Base-by-base conservation (phyloP, 1,284 basidiomycete species). In the Ceratobasidium sp. region DNA sequence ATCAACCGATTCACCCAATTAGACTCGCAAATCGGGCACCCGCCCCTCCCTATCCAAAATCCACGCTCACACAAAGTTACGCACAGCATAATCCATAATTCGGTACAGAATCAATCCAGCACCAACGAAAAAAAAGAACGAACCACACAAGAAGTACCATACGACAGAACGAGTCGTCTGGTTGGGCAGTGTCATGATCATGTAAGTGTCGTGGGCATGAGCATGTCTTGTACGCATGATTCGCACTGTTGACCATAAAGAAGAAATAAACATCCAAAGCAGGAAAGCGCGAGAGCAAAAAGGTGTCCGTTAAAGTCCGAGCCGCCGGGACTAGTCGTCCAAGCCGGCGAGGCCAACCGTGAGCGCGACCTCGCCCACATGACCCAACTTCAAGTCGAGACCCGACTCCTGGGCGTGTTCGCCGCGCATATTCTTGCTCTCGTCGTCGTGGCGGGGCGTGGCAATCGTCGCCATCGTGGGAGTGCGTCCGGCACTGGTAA, bases 211-310 rank as follows among this genome's bases (percentile, higher is more conserved):
- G 50, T 67, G 54, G 50, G 35, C 35, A 40, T 67, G 40, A 15
- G 20, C n/a, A n/a, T n/a, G n/a, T n/a, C n/a, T n/a, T n/a, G n/a
- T n/a, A n/a, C n/a, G n/a, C n/a, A n/a, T n/a, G n/a, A n/a, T 22
- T 47, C 10, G 45, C 20, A 47, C 8, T 22, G 20, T 47, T 17
- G 13, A 29, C 12, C 29, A 58, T 29, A 35, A 38, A 20, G 52
- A 64, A 64, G 15, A n/a, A 65, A 65, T 27, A 65, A 53, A 53
- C 53, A 54, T 54, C 52, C 52, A 54, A 54, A 47, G 49, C 43
- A 65, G 53, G 35, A 32, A 25, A 65, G 34, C 47, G 40, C 43
- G 40, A 43, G 56, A 12, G 42, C 45, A n/a, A 20, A 12, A 10
- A 64, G 60, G 45, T 54, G 15, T 54, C 52, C 42, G 27, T 43